These are phyloP conservation scores for Centrapalus pauciflorus DNA, from an alignment of 129 eudicot genomes.

Conservation along the genomic window DNA sequence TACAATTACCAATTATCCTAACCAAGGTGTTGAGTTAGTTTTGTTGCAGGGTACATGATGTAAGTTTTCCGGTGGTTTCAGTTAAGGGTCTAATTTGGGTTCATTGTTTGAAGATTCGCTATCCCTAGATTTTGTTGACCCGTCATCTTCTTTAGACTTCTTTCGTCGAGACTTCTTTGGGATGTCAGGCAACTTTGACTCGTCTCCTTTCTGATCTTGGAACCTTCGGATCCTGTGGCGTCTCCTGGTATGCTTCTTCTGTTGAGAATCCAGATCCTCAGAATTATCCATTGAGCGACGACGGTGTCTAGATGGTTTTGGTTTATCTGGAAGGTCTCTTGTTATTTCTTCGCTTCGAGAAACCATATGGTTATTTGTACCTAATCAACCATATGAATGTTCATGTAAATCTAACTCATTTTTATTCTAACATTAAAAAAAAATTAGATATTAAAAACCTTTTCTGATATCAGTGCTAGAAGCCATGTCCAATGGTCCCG, in stretches of 20 bases:
- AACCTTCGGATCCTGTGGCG: conserved; percentile 10
- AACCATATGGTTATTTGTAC: conserved; percentile 22
- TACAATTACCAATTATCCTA: conserved; percentile 2
- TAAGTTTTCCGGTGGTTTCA: neutral
- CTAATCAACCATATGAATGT: neutral
- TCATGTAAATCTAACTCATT: neutral
- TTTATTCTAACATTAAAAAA: too few relatives aligned
- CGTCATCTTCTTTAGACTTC: conserved; percentile 29
- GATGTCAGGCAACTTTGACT: conserved; percentile 13
- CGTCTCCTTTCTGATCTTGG: conserved; percentile 18
- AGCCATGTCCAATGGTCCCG: conserved; percentile 11
- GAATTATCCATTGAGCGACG: conserved; percentile 27
- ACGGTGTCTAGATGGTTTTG: conserved; percentile 23
- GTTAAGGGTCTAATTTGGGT: neutral
- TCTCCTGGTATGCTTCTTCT: conserved; percentile 24
- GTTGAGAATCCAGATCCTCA: conserved; percentile 23
- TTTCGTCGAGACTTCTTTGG: conserved; percentile 22
- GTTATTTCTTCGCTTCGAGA: conserved; percentile 36
- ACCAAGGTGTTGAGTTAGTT: conserved; percentile 10
- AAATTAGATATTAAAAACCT: conserved; percentile 5
- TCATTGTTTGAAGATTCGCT: conserved; percentile 4
- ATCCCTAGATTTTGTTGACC: conserved; percentile 24
- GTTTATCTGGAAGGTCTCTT: conserved; percentile 15
- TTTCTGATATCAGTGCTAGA: neutral
- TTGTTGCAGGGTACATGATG: conserved; percentile 18